phyloP scores from a whole-genome alignment of 495 filamentous ascomycete genomes.

The Aspergillus leporis region DNA sequence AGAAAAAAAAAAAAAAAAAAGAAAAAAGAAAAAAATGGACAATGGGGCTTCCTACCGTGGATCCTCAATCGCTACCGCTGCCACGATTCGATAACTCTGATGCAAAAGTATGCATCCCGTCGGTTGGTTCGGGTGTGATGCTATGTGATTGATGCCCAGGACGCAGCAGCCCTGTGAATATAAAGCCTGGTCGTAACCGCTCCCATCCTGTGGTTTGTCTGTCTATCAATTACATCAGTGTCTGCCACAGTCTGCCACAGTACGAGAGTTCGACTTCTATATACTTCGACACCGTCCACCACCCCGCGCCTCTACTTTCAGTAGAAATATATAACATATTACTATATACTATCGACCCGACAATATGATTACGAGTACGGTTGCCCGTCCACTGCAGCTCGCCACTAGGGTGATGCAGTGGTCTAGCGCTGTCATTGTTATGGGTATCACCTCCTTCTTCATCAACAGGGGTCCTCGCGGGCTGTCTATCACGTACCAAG shows the following conservation, averaged over 20 bases:
- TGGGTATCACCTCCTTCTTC: constrained; percentile 59
- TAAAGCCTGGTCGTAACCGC: constrained; percentile 14
- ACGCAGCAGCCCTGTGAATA: constrained; percentile 7
- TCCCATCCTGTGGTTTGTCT: background rate
- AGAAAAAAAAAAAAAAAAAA: background rate
- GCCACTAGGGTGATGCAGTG: constrained; percentile 44
- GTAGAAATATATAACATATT: background rate
- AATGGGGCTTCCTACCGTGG: background rate
- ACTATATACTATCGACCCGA: background rate
- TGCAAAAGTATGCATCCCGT: constrained; percentile 9
- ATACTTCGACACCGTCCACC: constrained; percentile 4
- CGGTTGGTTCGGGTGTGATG: constrained; percentile 10
- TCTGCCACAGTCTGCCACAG: constrained; percentile 1
- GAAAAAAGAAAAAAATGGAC: background rate
- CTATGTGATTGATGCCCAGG: constrained; percentile 9
- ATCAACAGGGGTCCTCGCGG: constrained; percentile 43
- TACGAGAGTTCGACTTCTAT: background rate
- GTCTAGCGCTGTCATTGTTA: constrained; percentile 60
- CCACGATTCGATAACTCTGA: constrained; percentile 11
- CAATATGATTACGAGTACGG: constrained; percentile 35
- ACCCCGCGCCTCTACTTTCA: background rate
- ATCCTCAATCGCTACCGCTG: background rate
- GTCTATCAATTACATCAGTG: constrained; percentile 2
- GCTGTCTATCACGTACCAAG: constrained; percentile 52
- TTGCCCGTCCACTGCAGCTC: constrained; percentile 41